Conservation (phyloP, 2,329 filamentous ascomycete genomes). For the Colletotrichum sp. region DNA sequence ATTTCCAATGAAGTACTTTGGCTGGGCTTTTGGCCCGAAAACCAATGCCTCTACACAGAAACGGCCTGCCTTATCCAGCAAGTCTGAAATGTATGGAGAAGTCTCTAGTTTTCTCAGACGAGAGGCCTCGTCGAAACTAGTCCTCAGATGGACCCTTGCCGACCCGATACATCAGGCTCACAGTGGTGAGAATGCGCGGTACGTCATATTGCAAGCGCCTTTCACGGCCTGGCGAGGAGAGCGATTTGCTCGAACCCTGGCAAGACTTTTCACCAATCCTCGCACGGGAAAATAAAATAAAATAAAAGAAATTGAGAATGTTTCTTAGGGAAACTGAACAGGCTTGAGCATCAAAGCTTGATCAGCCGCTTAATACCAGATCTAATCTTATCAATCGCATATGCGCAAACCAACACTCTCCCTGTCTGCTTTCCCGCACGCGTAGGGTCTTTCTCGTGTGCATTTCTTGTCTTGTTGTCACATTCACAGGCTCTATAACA, state of each 20-base stretch:
- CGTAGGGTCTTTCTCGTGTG: neutral
- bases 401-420: neutral
- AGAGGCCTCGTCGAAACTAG: neutral
- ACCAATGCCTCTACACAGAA: neutral
- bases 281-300: too few species aligned
- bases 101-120: neutral
- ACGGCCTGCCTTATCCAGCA: conserved; percentile 7
- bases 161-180: neutral
- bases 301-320: neutral
- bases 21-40: neutral
- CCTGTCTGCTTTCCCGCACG: neutral
- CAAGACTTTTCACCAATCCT: neutral
- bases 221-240: neutral
- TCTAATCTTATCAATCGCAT: conserved; percentile 7
- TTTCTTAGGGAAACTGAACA: neutral
- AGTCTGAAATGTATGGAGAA: neutral
- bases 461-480: neutral
- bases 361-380: neutral
- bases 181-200: neutral
- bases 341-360: neutral
- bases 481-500: neutral
- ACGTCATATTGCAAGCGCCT: neutral
- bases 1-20: neutral
- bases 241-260: neutral
- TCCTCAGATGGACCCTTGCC: neutral